phyloP scores from a whole-genome alignment of 2,329 filamentous ascomycete genomes.

The Hypoxylon sp. region DNA sequence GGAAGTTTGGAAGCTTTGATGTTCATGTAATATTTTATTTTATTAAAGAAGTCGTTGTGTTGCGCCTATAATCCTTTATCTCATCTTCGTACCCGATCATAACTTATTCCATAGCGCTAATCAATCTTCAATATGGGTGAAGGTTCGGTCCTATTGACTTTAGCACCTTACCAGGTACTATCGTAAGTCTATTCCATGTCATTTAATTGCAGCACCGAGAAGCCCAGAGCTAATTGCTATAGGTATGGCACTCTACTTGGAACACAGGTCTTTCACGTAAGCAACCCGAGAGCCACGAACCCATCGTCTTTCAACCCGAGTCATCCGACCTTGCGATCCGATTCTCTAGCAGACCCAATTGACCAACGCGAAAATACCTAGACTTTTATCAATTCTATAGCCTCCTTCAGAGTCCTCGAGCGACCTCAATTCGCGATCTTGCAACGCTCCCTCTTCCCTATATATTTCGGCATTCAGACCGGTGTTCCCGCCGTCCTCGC shows the following conservation, averaged over 20 bases:
- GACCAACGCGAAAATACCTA: conserved; percentile 47
- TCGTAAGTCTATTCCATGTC: conserved; percentile 59
- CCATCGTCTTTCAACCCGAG: conserved; percentile 2
- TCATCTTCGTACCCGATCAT: too few relatives aligned
- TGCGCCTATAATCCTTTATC: conserved; percentile 9
- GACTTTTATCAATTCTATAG: conserved; percentile 78
- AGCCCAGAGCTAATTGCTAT: conserved; percentile 11
- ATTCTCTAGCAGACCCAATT: conserved; percentile 4
- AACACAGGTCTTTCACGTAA: conserved; percentile 84
- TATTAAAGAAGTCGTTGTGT: not conserved
- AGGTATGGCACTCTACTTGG: conserved; percentile 91
- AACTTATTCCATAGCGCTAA: too few relatives aligned
- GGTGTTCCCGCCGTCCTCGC: conserved; percentile 76
- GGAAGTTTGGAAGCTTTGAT: too few relatives aligned
- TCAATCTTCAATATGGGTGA: conserved; percentile 52
- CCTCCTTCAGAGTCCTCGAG: conserved; percentile 79
- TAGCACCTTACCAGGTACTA: conserved; percentile 79
- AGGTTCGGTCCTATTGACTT: conserved; percentile 64
- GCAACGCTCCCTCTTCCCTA: conserved; percentile 82
- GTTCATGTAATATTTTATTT: conserved; percentile 1
- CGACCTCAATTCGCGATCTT: conserved; percentile 82
- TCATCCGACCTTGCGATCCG: not conserved
- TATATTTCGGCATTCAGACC: conserved; percentile 89
- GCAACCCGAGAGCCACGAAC: conserved; percentile 18
- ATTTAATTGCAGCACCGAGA: not conserved